Conservation (phyloP, 306 rosid genomes). For the Casuarina cunninghamiana region DNA sequence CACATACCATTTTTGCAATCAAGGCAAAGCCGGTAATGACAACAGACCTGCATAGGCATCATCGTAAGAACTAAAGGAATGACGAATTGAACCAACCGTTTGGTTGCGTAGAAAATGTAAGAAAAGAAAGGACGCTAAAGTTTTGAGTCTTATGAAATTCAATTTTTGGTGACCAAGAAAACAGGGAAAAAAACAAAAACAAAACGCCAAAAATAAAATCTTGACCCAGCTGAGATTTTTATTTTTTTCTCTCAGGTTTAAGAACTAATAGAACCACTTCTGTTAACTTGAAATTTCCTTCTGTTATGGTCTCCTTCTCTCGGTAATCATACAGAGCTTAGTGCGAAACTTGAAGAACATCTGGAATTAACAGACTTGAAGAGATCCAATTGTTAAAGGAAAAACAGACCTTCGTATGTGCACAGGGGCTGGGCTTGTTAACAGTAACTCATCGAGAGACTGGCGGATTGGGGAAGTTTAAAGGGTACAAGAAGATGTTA, state of each 20-base stretch:
- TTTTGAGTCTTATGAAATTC: neutral
- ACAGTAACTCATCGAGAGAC: neutral
- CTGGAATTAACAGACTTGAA: neutral
- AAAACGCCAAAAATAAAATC: neutral
- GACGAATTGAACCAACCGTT: neutral
- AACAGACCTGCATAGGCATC: constrained; percentile 2
- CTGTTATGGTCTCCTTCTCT: neutral
- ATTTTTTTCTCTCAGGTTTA: neutral
- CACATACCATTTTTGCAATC: neutral
- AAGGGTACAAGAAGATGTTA: neutral
- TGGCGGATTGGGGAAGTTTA: constrained; percentile 3
- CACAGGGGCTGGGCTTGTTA: neutral
- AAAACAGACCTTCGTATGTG: neutral
- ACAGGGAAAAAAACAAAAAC: neutral
- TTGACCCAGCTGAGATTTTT: neutral
- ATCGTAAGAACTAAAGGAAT: neutral
- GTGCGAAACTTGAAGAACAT: neutral
- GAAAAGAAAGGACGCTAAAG: neutral
- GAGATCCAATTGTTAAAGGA: neutral
- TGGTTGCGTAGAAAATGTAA: neutral
- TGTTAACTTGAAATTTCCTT: neutral
- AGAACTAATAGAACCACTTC: neutral
- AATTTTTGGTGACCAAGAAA: neutral
- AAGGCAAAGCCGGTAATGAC: neutral
- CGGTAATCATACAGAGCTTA: neutral